Evolutionary conservation across 2,329 filamentous ascomycete species (phyloP).

Genomic region (Colletotrichum sp.): DNA sequence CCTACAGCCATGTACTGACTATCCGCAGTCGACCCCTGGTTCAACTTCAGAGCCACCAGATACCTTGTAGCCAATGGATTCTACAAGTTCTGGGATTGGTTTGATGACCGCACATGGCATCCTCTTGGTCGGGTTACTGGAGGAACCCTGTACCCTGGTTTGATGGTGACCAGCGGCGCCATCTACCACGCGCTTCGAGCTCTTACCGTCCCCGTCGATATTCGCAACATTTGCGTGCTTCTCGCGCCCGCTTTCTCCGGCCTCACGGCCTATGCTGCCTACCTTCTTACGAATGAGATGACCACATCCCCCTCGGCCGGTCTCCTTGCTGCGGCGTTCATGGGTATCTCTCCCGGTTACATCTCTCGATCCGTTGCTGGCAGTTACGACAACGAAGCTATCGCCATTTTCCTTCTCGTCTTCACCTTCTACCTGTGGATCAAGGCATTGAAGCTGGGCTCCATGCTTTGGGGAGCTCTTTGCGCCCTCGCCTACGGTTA

Average conservation of each 20-base stretch:
- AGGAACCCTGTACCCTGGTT: constrained; percentile 95
- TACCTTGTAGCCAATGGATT: constrained; percentile 97
- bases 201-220: constrained; percentile 92
- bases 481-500: constrained; percentile 98
- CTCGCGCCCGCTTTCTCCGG: constrained; percentile 95
- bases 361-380: constrained; percentile 97
- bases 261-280: constrained; percentile 89
- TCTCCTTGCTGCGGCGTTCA: constrained; percentile 91
- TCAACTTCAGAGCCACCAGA: constrained; percentile 98
- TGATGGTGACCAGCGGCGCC: constrained; percentile 98
- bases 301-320: constrained; percentile 93
- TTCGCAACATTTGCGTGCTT: constrained; percentile 97
- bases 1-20: constrained; percentile 28
- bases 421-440: constrained; percentile 99
- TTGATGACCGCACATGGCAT: constrained; percentile 99
- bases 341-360: constrained; percentile 97
- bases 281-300: constrained; percentile 97
- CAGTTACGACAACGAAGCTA: constrained; percentile 99
- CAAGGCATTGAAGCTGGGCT: constrained; percentile 95
- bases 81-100: constrained; percentile 99
- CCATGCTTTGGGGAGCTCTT: constrained; percentile 93
- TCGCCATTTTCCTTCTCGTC: constrained; percentile 97
- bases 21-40: constrained; percentile 92
- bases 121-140: constrained; percentile 97
- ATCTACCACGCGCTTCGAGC: constrained; percentile 95